Conservation (phyloP, 2,329 filamentous ascomycete genomes). For the Byssochlamys sp. region DNA sequence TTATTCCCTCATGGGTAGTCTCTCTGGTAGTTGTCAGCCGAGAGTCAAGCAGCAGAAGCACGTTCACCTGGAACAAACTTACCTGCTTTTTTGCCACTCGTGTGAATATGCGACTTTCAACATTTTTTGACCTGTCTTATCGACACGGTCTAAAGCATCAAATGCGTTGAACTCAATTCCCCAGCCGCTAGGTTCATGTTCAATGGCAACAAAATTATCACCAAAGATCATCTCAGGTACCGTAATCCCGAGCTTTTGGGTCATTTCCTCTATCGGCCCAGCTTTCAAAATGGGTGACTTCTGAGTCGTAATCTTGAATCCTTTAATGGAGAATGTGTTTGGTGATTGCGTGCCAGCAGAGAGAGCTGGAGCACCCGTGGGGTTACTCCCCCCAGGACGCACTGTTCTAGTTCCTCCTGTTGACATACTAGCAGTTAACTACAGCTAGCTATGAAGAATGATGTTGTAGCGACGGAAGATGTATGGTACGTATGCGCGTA, state of each 20-base stretch:
- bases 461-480: not conserved
- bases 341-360: constrained; percentile 32
- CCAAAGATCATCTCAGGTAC: constrained; percentile 99
- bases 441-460: not conserved
- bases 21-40: constrained; percentile 42
- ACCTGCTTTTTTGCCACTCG: constrained; percentile 69
- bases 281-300: constrained; percentile 94
- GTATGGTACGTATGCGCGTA: not conserved
- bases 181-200: constrained; percentile 69
- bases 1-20: constrained; percentile 74
- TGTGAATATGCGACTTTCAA: constrained; percentile 86
- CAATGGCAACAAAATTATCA: constrained; percentile 73
- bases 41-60: not conserved
- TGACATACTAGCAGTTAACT: not conserved
- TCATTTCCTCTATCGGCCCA: constrained; percentile 78
- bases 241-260: constrained; percentile 67
- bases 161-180: constrained; percentile 70
- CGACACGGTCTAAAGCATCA: constrained; percentile 79
- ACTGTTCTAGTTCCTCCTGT: not conserved
- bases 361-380: constrained; percentile 3
- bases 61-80: constrained; percentile 13
- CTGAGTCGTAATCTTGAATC: constrained; percentile 68
- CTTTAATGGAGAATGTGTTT: constrained; percentile 52
- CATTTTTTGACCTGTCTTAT: constrained; percentile 87
- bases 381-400: not conserved